Conservation (phyloP, 768 basidiomycete genomes). For the Saitozyma sp. region DNA sequence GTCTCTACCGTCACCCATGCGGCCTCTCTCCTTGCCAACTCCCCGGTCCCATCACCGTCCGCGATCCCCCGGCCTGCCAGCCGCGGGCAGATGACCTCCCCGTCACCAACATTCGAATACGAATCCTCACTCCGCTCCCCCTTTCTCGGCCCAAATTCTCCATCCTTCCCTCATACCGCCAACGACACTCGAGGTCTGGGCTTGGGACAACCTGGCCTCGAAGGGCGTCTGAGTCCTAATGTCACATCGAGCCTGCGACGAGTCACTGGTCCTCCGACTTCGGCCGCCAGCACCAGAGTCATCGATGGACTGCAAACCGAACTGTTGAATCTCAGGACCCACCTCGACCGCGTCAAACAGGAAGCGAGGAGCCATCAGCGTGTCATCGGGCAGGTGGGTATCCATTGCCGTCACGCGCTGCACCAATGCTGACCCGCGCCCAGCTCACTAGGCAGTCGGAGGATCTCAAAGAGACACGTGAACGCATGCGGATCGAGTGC, state of each 20-base stretch:
- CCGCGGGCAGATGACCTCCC: conserved; percentile 5
- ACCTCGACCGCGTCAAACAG: conserved; percentile 39
- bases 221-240: conserved; percentile 20
- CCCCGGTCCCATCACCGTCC: conserved; percentile 1
- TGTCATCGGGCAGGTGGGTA: conserved; percentile 30
- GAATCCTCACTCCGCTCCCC: conserved; percentile 30
- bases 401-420: background rate
- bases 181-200: background rate
- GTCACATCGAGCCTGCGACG: conserved; percentile 1
- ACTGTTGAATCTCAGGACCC: conserved; percentile 28
- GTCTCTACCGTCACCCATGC: conserved; percentile 36
- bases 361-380: conserved; percentile 34
- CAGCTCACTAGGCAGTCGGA: conserved; percentile 48
- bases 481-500: conserved; percentile 43
- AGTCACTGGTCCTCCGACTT: conserved; percentile 17
- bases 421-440: conserved; percentile 1
- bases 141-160: conserved; percentile 30
- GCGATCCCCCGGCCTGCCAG: background rate
- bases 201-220: background rate
- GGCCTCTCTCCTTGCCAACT: conserved; percentile 26
- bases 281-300: conserved; percentile 39
- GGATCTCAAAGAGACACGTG: conserved; percentile 50
- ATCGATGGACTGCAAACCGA: conserved; percentile 47
- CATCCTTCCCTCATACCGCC: conserved; percentile 7
- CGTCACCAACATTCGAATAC: conserved; percentile 2